Evolutionary conservation across 2,329 filamentous ascomycete species (phyloP), one percentile per base, ranked within the genome.

Genomic region (Aspergillus glaucus): DNA sequence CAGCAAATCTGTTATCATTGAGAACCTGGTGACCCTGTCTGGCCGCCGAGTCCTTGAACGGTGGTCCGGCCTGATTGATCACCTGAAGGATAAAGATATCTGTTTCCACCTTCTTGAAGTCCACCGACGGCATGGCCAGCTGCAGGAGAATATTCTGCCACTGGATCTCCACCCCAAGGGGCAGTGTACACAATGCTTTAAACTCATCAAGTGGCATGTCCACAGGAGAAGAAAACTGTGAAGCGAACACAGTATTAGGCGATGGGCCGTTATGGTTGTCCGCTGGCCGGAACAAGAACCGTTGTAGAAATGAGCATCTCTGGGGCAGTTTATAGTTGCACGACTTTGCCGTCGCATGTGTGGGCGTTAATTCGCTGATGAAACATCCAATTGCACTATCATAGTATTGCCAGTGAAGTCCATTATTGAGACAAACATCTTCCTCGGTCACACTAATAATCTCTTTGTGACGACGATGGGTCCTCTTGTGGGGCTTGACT

Each of bases 121-220:
- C 74, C 0, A 85, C 46, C 1, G 66, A 66, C 0, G 76, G 73
- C 17, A 21, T 40, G 17, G 15, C n/a, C 3, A 85, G 60, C 55
- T 83, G 75, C 1, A 69, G 57, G 0, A 81, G 57, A 3, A 85
- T 74, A 46, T 82, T 84, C 7, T 68, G 56, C 76, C 80, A 85
- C 45, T 80, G 77, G 7, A 82, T 62, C 1, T 62, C 57, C 15
- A 69, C 50, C 0, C 80, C 80, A 1, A 75, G 58, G 0, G 76
- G 71, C 2, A 85, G 53, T 0, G 72, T 58, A 0, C 70, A 68
- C n/a, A 84, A 72, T 0, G 73, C 67, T 45, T 78, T 76, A 58
- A 74, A 84, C 46, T 86, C 80, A 0, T 76, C 73, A 0, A 80
- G 50, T 0, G 75, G 69, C 48, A 86, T 65, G 19, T 73, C 56